A percentile compares a stretch with the other conserved stretches of the same genome.
Conservation (phyloP, 768 basidiomycete species). For the Butyriboletus loyo region DNA sequence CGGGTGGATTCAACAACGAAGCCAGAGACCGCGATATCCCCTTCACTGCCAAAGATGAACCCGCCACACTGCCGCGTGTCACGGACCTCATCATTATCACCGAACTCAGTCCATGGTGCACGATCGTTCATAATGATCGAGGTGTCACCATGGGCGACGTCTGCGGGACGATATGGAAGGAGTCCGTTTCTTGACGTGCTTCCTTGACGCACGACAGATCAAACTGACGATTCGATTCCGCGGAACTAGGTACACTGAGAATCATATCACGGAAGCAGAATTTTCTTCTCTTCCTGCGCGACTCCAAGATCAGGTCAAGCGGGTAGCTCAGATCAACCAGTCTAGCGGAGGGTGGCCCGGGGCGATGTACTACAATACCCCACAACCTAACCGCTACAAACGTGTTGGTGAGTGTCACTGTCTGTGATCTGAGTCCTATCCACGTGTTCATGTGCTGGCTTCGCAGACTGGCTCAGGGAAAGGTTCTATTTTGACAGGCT, state of each 20-base stretch:
- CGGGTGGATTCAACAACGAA: constrained; percentile 59
- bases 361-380: constrained; percentile 43
- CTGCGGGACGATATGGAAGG: constrained; percentile 68
- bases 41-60: constrained; percentile 53
- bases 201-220: background rate
- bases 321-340: constrained; percentile 46
- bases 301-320: constrained; percentile 69
- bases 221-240: constrained; percentile 9
- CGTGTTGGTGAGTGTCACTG: constrained; percentile 54
- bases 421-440: background rate
- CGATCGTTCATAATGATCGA: constrained; percentile 62
- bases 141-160: constrained; percentile 79
- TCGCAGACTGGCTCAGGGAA: constrained; percentile 74
- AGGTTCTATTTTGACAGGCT: constrained; percentile 67
- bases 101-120: constrained; percentile 73
- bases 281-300: constrained; percentile 57
- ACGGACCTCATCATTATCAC: constrained; percentile 57
- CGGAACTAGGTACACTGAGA: constrained; percentile 59
- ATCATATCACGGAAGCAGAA: constrained; percentile 64
- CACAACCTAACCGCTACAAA: constrained; percentile 48
- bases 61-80: constrained; percentile 68
- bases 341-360: constrained; percentile 34
- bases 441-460: background rate
- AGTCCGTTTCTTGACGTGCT: constrained; percentile 45
- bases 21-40: constrained; percentile 58